Conservation (phyloP, 2,329 filamentous ascomycete genomes). For the Lasiodiplodia theobromae region DNA sequence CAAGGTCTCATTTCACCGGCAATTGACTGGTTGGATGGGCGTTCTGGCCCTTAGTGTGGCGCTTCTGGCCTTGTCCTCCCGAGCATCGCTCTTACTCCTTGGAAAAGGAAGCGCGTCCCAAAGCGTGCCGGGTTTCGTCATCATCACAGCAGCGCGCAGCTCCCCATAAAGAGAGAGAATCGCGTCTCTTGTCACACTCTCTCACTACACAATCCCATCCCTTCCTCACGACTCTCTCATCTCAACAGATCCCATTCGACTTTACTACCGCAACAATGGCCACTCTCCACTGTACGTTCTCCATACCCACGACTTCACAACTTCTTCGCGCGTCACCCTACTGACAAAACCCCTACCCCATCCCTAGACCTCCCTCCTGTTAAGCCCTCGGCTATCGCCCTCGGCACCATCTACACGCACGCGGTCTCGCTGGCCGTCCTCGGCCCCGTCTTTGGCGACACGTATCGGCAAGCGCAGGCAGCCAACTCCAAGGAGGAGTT, state of each 20-base stretch:
- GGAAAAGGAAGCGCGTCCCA: slow-evolving; percentile 15
- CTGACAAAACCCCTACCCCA: neutral
- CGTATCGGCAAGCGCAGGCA: slow-evolving; percentile 89
- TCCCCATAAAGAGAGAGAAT: slow-evolving; percentile 14
- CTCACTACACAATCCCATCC: neutral
- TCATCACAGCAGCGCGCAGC: slow-evolving; percentile 17
- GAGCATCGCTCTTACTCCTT: slow-evolving; percentile 7
- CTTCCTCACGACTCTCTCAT: neutral
- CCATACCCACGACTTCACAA: neutral
- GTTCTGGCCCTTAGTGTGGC: slow-evolving; percentile 9
- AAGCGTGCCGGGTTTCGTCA: slow-evolving; percentile 21
- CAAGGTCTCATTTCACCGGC: neutral
- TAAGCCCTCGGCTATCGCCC: slow-evolving; percentile 96
- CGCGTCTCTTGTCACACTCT: neutral
- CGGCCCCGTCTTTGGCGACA: slow-evolving; percentile 88
- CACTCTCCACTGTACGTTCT: slow-evolving; percentile 64
- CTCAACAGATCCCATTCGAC: neutral
- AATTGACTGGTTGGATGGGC: neutral
- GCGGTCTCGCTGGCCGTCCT: slow-evolving; percentile 86
- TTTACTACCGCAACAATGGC: slow-evolving; percentile 57
- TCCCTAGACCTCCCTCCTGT: slow-evolving; percentile 75
- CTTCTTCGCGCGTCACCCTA: neutral
- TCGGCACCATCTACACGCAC: slow-evolving; percentile 97
- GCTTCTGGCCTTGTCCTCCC: neutral
- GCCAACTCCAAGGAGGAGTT: slow-evolving; percentile 98